Evolutionary conservation across 805 yeast species (phyloP), one percentile per base, ranked within the genome.

Genomic region (Saturnispora ahearnii): DNA sequence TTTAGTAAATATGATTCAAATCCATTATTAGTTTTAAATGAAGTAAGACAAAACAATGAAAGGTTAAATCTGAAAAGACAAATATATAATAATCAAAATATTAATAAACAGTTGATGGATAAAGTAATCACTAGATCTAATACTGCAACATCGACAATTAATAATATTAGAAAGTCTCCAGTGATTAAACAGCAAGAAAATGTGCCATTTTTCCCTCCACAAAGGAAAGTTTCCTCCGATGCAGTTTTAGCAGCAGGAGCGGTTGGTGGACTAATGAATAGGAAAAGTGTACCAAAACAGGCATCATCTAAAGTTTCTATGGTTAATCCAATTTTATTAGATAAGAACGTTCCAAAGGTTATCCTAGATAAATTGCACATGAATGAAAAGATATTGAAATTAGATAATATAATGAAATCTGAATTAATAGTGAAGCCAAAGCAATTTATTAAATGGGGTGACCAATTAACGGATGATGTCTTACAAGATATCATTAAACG

Each of bases 1-100:
- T 60, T 87, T 41, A 83, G 81, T 48, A 81, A 88, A 0, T 84
- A 81, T 60, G 80, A 80, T 53, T 73, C 65, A 51, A 42, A 30
- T 30, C 50, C 40, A 15, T 30, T 42, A 15, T 28, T 48, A 24
- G 42, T 42, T 11, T 24, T 48, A 22, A 48, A 30, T 42, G 50
- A 41, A 33, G 15, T 41, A 28, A 32, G 40, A 33, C 42, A 37
- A 57, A 32, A 56, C 59, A 15, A 61, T 53, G 3, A 18, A 24
- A 40, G 31, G 10, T 22, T 45, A 21, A 47, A 42, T 28, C 50
- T 66, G 30, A 62, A 62, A 45, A 62, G 58, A 30, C 69, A 66
- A 49, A 60, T 66, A 9, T 31, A 56, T 26, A 60, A 62, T 45
- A 66, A 69, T 3, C 62, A 63, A 38, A 59, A 53, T 34, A 38